These are phyloP conservation scores for Leccinum variicolor DNA, from an alignment of 768 basidiomycete species.

Conservation along the genomic window DNA sequence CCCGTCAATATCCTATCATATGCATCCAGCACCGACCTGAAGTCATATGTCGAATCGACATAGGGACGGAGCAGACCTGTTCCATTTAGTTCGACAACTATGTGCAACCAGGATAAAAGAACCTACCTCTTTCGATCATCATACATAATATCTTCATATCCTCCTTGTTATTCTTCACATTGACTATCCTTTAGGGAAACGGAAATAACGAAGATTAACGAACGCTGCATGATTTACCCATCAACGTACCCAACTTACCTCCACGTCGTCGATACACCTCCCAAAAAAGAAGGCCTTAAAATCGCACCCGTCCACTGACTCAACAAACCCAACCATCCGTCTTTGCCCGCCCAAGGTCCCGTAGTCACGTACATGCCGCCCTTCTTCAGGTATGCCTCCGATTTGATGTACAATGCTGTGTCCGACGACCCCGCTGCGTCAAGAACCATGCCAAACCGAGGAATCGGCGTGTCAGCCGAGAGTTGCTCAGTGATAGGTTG, in stretches of 20 bases:
- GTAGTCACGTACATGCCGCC: slow-evolving; percentile 52
- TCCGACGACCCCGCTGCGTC: slow-evolving; percentile 55
- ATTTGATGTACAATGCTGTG: slow-evolving; percentile 46
- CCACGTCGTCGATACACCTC: slow-evolving; percentile 48
- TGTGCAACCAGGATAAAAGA: not conserved
- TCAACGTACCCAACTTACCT: slow-evolving; percentile 33
- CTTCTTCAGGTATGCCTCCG: slow-evolving; percentile 48
- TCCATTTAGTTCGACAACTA: slow-evolving; percentile 21
- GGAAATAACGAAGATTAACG: not conserved
- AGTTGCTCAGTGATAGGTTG: slow-evolving; percentile 48
- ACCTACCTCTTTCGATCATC: slow-evolving; percentile 42
- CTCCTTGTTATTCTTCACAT: slow-evolving; percentile 29
- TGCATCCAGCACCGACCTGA: slow-evolving; percentile 55
- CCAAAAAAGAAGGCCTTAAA: slow-evolving; percentile 45
- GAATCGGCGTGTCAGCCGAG: slow-evolving; percentile 39
- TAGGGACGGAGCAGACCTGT: slow-evolving; percentile 44
- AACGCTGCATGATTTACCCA: not conserved
- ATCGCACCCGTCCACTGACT: not conserved
- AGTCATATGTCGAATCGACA: slow-evolving; percentile 58
- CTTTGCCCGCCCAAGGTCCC: slow-evolving; percentile 40
- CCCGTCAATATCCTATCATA: slow-evolving; percentile 58
- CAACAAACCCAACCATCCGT: slow-evolving; percentile 15
- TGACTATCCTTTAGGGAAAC: slow-evolving; percentile 21
- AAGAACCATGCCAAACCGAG: slow-evolving; percentile 55
- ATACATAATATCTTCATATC: slow-evolving; percentile 36